A percentile compares a stretch with the other conserved stretches of the same genome.
Evolutionary conservation across 345 rosid genomes (phyloP).

Genomic region (Hevea brasiliensis): DNA sequence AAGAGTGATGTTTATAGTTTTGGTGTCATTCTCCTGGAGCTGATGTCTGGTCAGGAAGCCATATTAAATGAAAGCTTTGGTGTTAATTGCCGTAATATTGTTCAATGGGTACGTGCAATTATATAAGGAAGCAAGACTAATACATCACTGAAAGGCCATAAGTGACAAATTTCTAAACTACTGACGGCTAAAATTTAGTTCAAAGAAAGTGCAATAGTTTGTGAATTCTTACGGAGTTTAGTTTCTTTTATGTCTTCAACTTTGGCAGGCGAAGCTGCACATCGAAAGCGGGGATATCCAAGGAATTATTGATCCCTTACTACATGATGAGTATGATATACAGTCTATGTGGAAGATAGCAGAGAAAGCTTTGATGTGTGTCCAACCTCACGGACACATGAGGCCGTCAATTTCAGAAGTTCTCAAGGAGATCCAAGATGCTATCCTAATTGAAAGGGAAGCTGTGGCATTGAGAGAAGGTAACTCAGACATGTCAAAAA

Average conservation of each 20-base stretch:
- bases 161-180: not conserved
- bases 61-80: conserved; percentile 92
- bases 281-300: conserved; percentile 93
- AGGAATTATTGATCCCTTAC: conserved; percentile 74
- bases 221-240: not conserved
- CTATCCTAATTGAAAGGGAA: conserved; percentile 75
- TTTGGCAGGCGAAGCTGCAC: conserved; percentile 75
- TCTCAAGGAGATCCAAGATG: conserved; percentile 93
- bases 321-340: conserved; percentile 69
- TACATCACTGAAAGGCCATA: not conserved
- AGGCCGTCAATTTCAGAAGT: conserved; percentile 93
- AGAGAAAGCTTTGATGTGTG: conserved; percentile 88
- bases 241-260: not conserved
- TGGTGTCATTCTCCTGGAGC: conserved; percentile 93
- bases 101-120: conserved; percentile 80
- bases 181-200: not conserved
- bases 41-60: conserved; percentile 94
- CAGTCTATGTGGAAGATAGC: conserved; percentile 99
- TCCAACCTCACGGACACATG: conserved; percentile 86
- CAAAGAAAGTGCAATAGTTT: not conserved
- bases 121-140: not conserved
- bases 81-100: conserved; percentile 84
- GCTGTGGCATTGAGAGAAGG: conserved; percentile 52
- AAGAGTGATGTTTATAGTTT: conserved; percentile 98
- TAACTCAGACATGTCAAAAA: conserved; percentile 64